These are phyloP conservation scores for Phycomyces blakesleeanus DNA, from an alignment of 192 early-diverging fungal genomes.

Conservation along the genomic window DNA sequence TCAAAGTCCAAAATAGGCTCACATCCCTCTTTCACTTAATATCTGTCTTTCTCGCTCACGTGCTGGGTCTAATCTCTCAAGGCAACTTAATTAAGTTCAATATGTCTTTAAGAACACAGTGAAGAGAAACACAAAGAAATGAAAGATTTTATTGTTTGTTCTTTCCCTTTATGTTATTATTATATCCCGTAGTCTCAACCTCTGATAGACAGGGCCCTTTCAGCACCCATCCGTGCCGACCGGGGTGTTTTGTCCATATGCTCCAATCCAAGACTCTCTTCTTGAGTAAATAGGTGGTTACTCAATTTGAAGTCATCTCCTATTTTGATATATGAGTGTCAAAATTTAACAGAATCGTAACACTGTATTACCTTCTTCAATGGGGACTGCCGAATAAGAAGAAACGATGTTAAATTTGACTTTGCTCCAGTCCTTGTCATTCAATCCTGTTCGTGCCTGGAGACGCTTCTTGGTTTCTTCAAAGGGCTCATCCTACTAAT, in stretches of 20 bases:
- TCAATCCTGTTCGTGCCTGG: constrained; percentile 64
- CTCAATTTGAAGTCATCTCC: constrained; percentile 30
- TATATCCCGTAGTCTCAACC: constrained; percentile 13
- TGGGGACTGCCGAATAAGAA: constrained; percentile 12
- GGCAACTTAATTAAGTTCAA: too few relatives aligned
- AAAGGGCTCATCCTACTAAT: constrained; percentile 69
- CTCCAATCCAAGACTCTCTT: constrained; percentile 46
- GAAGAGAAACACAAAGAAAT: not conserved
- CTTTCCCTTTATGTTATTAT: not conserved
- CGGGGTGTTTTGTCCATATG: constrained; percentile 36
- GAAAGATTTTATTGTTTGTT: constrained; percentile 2
- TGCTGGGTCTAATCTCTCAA: too few relatives aligned
- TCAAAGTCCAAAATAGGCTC: too few relatives aligned
- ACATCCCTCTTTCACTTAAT: too few relatives aligned
- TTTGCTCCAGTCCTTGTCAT: constrained; percentile 79
- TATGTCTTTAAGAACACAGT: too few relatives aligned
- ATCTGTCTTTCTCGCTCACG: too few relatives aligned
- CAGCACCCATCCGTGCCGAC: constrained; percentile 14
- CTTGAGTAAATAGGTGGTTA: constrained; percentile 17
- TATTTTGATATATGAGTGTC: not conserved
- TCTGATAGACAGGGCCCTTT: constrained; percentile 26
- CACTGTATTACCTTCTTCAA: constrained; percentile 19
- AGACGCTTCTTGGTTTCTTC: constrained; percentile 71
- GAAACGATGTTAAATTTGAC: constrained; percentile 53
- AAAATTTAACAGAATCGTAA: too few relatives aligned